Base-by-base conservation (phyloP, 345 rosid species). In the Eutrema heterophyllum region DNA sequence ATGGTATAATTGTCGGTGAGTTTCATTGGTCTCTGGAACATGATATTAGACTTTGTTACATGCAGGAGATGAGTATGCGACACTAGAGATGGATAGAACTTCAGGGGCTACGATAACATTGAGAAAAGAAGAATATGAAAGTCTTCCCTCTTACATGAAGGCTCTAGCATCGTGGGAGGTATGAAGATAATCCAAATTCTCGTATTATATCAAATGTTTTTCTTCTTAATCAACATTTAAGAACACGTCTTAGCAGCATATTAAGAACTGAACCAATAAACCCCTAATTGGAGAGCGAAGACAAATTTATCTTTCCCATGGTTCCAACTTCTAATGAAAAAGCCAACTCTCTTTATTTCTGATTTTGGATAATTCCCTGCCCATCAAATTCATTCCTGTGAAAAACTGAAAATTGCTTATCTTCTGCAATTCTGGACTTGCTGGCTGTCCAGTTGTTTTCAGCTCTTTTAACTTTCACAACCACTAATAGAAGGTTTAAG, bases 151-250 rank as follows among this genome's bases (percentile, higher is more conserved):
- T 56, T 88, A 83, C 79, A 78, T 91, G 84, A 84, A 82, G 79
- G 71, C 76, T 68, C 83, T 91, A 56, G 80, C 92, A 26, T 79
- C 98, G 44, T 91, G 98, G 97, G 97, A 93, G 98, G 98, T 93
- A 87, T 10, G 68, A 9, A 32, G 21, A 30, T 46, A 15, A 70
- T 57, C 32, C 63, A 71, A 59, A 14, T 38, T 33, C 61, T 40
- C n/a, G 3, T 56, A n/a, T 41, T 43, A 30, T 11, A 12, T 18
- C 9, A 26, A 27, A 29, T 13, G 33, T 7, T 15, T 46, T 2
- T 32, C 57, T 61, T 45, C 13, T n/a, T 46, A 9, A 4, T n/a
- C 9, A 5, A 14, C 49, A 26, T 6, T 26, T 27, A 14, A 41
- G 18, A 21, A n/a, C n/a, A n/a, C n/a, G 15, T 41, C 32, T 2